Conservation (phyloP, 176 grass and related monocot species). For the Phoenix roebelenii region DNA sequence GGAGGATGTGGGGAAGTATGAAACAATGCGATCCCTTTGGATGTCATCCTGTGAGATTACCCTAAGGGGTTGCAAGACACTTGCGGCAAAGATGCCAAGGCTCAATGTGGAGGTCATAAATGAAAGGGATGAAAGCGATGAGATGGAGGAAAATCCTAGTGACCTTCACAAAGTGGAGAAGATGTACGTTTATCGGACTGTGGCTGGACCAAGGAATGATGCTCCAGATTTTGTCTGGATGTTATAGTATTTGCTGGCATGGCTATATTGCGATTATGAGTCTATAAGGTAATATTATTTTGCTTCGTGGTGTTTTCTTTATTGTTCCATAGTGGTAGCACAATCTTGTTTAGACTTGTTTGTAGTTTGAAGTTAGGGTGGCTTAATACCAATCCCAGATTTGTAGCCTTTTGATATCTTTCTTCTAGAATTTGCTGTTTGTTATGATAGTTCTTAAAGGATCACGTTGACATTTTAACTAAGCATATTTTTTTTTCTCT, state of each 20-base stretch:
- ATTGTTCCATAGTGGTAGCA: background rate
- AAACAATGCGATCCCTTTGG: constrained; percentile 12
- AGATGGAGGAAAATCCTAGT: background rate
- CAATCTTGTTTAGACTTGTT: background rate
- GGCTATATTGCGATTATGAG: background rate
- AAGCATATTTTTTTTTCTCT: no score
- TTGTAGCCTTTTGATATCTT: background rate
- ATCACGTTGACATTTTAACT: no score
- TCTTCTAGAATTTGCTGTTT: no score
- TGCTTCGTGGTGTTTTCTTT: constrained; percentile 4
- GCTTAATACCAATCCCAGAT: background rate
- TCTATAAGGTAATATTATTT: background rate
- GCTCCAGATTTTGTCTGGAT: constrained; percentile 8
- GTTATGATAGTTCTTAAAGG: no score
- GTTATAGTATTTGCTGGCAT: background rate
- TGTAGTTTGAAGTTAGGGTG: constrained; percentile 4
- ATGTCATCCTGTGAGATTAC: constrained; percentile 6
- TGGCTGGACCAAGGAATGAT: background rate
- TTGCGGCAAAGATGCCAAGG: constrained; percentile 9
- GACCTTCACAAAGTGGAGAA: constrained; percentile 4
- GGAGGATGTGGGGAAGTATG: background rate
- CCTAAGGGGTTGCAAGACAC: background rate
- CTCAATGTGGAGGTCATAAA: constrained; percentile 11
- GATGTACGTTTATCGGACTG: constrained; percentile 5
- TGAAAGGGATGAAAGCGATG: background rate